Base-by-base conservation (phyloP, 2,329 filamentous ascomycete genomes). In the Stachybotrys elegans region DNA sequence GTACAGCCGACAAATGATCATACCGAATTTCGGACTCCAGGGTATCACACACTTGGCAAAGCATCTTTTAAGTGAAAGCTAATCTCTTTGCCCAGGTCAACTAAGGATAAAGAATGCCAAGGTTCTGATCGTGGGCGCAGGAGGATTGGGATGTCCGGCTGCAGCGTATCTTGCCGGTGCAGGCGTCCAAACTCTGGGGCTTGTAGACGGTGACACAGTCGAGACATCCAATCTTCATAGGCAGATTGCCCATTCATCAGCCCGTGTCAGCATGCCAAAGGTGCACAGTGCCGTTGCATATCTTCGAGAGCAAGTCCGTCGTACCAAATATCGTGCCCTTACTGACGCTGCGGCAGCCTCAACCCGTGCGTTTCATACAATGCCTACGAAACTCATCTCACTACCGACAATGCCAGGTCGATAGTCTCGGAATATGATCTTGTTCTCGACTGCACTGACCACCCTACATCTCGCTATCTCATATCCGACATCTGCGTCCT, bases 391-490 rank as follows among this genome's bases (percentile, higher is more conserved):
- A 71, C 73, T 13, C 83, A 86, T 50, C 76, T 96, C 13, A 81
- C 78, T 0, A 76, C 88, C 0, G 68, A 79, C 46, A 87, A 85
- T 42, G 86, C 89, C 1, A 66, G 80, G 6, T 62, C 71, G 0
- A 81, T 89, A 32, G 79, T 95, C 44, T 66, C 71, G 0, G 55
- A 70, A 4, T 97, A 95, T 59, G 88, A 95, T 55, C 54, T 96
- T 1, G 81, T 97, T 2, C 80, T 98, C 12, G 93, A 98, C 64
- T 98, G 93, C 62, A 97, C 92, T 9, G 93, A 98, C 65, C 90
- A 92, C 51, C 92, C 93, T 0, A 85, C 88, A 2, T 88, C 89
- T 0, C 86, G 93, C 35, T 97, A 98, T 62, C 78, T 97, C 37
- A 88, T 97, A 51, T 95, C 89, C 0, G 93, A 98, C 60, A 79